Percentiles rank a stretch among this genome's conserved stretches.
phyloP scores from a whole-genome alignment of 768 basidiomycete species.

The Russula brevipes region DNA sequence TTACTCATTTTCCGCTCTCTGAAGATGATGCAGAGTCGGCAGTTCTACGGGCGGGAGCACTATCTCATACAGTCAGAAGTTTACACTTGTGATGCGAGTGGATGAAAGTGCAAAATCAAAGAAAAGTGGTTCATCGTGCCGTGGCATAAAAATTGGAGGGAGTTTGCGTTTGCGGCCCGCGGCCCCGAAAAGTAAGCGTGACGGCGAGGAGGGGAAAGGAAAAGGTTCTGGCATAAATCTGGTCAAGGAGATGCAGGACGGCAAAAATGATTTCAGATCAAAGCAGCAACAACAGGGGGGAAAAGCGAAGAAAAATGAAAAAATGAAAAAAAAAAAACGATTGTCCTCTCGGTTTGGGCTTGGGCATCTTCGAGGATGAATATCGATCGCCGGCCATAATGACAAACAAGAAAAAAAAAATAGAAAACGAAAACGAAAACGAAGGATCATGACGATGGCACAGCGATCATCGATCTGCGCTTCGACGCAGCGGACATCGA shows the following conservation, averaged over 20 bases:
- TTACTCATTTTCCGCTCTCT: slow-evolving; percentile 10
- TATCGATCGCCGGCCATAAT: not conserved
- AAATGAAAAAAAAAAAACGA: not conserved
- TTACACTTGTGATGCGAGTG: slow-evolving; percentile 9
- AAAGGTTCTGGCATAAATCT: not conserved
- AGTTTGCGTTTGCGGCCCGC: not conserved
- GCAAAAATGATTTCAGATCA: slow-evolving; percentile 4
- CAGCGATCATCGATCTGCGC: slow-evolving; percentile 18
- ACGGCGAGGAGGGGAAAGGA: no score
- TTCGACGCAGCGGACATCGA: slow-evolving; percentile 16
- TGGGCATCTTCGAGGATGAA: not conserved
- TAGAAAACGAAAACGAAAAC: not conserved
- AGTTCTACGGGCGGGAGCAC: not conserved
- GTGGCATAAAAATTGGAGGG: not conserved
- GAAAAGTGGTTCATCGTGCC: not conserved
- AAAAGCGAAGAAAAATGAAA: not conserved
- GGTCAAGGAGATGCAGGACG: not conserved
- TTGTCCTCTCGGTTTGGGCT: not conserved
- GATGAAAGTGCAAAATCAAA: not conserved
- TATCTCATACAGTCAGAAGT: slow-evolving; percentile 14
- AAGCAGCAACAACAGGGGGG: not conserved
- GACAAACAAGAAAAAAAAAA: not conserved
- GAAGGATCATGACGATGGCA: slow-evolving; percentile 10
- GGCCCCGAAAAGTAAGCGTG: not conserved
- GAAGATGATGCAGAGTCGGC: not conserved